Evolutionary conservation across 1,139 yeast genomes (phyloP).

Genomic region (Pichia sp.): DNA sequence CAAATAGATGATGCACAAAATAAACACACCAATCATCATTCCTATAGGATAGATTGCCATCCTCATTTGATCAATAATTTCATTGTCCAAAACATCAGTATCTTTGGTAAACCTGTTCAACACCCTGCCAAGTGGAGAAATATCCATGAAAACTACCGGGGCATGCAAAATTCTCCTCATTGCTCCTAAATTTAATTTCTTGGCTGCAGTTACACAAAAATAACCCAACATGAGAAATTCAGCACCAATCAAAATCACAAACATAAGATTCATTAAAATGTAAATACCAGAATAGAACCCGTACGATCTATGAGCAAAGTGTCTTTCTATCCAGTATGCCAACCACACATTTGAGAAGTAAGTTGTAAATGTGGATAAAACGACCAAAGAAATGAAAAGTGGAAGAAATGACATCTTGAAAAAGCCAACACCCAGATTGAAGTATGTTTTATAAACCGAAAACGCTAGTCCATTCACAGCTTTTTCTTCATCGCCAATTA

Average conservation of each 20-base stretch:
- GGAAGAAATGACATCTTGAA: slow-evolving; percentile 42
- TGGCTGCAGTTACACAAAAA: slow-evolving; percentile 37
- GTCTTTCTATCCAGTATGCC: slow-evolving; percentile 71
- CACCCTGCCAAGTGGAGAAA: slow-evolving; percentile 58
- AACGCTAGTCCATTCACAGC: slow-evolving; percentile 33
- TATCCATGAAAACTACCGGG: slow-evolving; percentile 57
- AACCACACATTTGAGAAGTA: slow-evolving; percentile 77
- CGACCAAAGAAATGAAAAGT: slow-evolving; percentile 36
- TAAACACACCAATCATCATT: slow-evolving; percentile 56
- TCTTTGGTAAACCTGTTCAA: slow-evolving; percentile 59
- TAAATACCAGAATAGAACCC: slow-evolving; percentile 71
- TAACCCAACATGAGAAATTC: slow-evolving; percentile 41
- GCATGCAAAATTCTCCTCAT: slow-evolving; percentile 41
- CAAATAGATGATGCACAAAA: slow-evolving; percentile 65
- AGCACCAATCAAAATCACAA: slow-evolving; percentile 36
- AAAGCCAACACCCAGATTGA: slow-evolving; percentile 55
- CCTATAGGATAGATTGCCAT: slow-evolving; percentile 45
- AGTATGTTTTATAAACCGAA: slow-evolving; percentile 47
- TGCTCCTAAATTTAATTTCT: slow-evolving; percentile 41
- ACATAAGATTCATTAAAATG: slow-evolving; percentile 43
- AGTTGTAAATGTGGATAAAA: slow-evolving; percentile 53
- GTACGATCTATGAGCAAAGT: slow-evolving; percentile 43
- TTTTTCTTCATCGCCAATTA: slow-evolving; percentile 33
- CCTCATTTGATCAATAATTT: slow-evolving; percentile 50
- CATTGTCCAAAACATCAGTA: slow-evolving; percentile 57